Evolutionary conservation across 73 alveolate species (phyloP).

Genomic region (Paramecium sonneborni): DNA sequence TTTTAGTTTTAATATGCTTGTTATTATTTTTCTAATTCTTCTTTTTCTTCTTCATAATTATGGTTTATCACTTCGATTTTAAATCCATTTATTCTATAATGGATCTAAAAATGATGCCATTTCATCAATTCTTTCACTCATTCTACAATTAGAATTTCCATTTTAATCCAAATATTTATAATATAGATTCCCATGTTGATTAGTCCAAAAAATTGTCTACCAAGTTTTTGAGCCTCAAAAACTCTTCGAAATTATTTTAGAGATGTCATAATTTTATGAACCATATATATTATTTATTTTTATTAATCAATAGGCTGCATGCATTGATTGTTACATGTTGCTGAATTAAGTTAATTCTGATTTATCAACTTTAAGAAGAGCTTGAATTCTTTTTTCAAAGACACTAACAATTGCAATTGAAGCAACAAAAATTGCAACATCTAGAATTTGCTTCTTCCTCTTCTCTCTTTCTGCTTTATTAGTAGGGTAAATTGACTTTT

Average conservation of each 20-base stretch:
- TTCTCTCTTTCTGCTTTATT: slow-evolving; percentile 49
- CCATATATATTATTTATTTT: slow-evolving; percentile 22
- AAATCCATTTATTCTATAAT: slow-evolving; percentile 33
- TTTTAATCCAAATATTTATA: slow-evolving; percentile 20
- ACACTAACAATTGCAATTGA: slow-evolving; percentile 14
- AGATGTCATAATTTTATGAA: slow-evolving; percentile 39
- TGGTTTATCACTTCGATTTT: not conserved
- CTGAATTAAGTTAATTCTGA: slow-evolving; percentile 53
- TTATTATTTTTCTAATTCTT: not conserved
- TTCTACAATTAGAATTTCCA: not conserved
- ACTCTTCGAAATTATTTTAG: not conserved
- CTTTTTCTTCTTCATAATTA: not conserved
- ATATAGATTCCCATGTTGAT: slow-evolving; percentile 4
- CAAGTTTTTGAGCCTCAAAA: not conserved
- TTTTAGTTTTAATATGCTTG: not conserved
- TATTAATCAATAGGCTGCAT: slow-evolving; percentile 25
- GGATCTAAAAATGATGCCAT: slow-evolving; percentile 45
- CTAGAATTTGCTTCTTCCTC: not conserved
- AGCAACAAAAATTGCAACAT: slow-evolving; percentile 43
- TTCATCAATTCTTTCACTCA: not conserved
- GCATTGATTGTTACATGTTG: slow-evolving; percentile 19
- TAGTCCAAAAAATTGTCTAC: slow-evolving; percentile 36
- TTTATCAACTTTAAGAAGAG: slow-evolving; percentile 42
- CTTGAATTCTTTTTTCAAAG: slow-evolving; percentile 37
- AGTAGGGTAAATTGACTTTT: slow-evolving; percentile 40